Conservation (phyloP, 495 filamentous ascomycete species). For the Jackrogersella minutella region DNA sequence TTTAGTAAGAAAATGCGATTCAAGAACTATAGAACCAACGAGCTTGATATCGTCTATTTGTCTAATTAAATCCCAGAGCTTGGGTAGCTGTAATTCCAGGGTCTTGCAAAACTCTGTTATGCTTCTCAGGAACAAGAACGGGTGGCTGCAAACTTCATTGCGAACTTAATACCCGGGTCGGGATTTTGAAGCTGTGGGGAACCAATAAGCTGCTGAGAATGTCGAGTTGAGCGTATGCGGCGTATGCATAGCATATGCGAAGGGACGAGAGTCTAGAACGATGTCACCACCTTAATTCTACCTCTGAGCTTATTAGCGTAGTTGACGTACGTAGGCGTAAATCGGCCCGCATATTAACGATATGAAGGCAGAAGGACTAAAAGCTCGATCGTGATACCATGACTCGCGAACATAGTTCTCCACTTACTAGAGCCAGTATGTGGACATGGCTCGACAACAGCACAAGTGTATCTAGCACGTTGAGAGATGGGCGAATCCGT, state of each 20-base stretch:
- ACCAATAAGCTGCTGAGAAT: slow-evolving; percentile 15
- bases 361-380: neutral
- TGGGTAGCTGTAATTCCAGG: slow-evolving; percentile 12
- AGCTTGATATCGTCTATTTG: neutral
- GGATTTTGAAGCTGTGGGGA: slow-evolving; percentile 8
- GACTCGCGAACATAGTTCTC: slow-evolving; percentile 15
- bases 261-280: slow-evolving; percentile 16
- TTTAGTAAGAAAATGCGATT: neutral
- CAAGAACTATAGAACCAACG: neutral
- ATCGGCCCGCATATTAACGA: neutral
- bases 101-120: slow-evolving; percentile 4
- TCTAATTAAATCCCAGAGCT: neutral
- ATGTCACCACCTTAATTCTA: slow-evolving; percentile 4
- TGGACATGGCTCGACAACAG: slow-evolving; percentile 4
- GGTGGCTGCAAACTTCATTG: slow-evolving; percentile 7
- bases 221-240: slow-evolving; percentile 7
- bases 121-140: slow-evolving; percentile 16
- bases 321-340: slow-evolving; percentile 8
- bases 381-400: slow-evolving; percentile 6
- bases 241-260: slow-evolving; percentile 19
- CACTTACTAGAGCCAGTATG: slow-evolving; percentile 14
- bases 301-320: slow-evolving; percentile 5
- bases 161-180: slow-evolving; percentile 17
- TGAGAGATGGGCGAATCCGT: slow-evolving; percentile 7
- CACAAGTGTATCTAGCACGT: neutral